Evolutionary conservation across 2,329 filamentous ascomycete genomes (phyloP), one percentile per base, ranked within the genome.

Genomic region (Aspergillus sp.): DNA sequence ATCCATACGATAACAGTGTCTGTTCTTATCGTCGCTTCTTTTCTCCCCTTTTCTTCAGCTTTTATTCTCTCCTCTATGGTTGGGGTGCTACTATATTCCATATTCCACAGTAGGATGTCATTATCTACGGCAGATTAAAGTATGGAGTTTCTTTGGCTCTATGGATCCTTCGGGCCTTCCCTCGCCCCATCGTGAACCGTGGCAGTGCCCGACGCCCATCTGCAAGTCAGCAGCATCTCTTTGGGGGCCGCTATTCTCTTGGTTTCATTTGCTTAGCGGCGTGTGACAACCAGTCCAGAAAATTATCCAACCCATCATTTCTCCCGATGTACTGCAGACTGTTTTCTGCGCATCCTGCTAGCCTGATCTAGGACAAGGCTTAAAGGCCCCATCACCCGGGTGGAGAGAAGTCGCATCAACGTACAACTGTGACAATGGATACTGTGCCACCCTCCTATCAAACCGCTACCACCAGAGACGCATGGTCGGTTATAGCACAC

Each of bases 371-470:
- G 42, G 39, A 47, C 8, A 13, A 55, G 30, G 44, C 49, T 27
- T 27, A 25, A 17, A 44, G 39, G 3, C 51, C 36, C 49, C n/a
- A 54, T 8, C 8, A 58, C n/a, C 23, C 30, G 10, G 59, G 42
- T 42, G 53, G 50, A 36, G 32, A 36, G 32, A 51, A n/a, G 39
- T 19, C 19, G 19, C 13, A 19, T 13, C 15, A 42, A 42, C 52
- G 48, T 17, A 39, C 23, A 15, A 50, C n/a, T 52, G n/a, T 53
- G 17, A 36, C 27, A 44, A 86, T 86, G 83, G 84, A 87, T 67
- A 79, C 82, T 54, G 77, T 83, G 54, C 83, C 84, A 30, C 86
- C 86, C 4, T 84, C 84, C n/a, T 88, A 88, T 69, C 79, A 85
- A 66, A 80, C 77, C 50, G 84, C 84, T 55, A 84, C 82, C 10